Base-by-base conservation (phyloP, 2,329 filamentous ascomycete species). In the Alternaria sp. region DNA sequence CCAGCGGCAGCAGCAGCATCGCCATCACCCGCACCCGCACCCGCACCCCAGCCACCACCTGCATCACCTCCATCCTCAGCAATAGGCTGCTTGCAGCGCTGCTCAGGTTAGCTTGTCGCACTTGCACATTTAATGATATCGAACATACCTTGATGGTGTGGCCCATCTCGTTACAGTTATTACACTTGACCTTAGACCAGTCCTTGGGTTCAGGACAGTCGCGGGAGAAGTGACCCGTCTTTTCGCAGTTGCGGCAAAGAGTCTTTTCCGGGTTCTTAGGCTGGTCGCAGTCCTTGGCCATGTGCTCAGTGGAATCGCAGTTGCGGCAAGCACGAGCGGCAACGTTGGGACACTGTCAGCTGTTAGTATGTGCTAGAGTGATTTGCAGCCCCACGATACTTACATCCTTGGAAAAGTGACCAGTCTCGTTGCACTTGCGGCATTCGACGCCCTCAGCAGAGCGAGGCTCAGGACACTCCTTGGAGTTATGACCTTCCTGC, bases 371-470 rank as follows among this genome's bases (percentile, higher is more conserved):
- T 16, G 44, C 25, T 48, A 8, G 3, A 41, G 11, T 36, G 16
- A 30, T 14, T 45, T 27, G 46, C 18, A 11, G 16, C 30, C 3
- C 25, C 8, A 28, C 14, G 16, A 5, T 38, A 68, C 68, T 67
- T 55, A 72, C 73, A 27, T 78, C 77, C 41, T 66, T 71, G 25
- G 75, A 77, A 62, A 79, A 78, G 40, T 80, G 77, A 16, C 77
- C 78, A 11, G 66, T 86, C 78, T 88, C 82, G 41, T 83, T 82
- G 71, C 89, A 91, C 75, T 87, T 89, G 69, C 85, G 86, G 74
- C 89, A 92, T 73, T 90, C 87, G 1, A 90, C 84, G 54, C 85
- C 84, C 28, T 84, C 85, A 34, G 79, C 78, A 28, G 87, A 84
- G 38, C 78, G 78, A 45, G 80, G 80, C 60, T 82, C 79, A 46